Base-by-base conservation (phyloP, 768 basidiomycete species). In the Phylloporus rhodoxanthus region DNA sequence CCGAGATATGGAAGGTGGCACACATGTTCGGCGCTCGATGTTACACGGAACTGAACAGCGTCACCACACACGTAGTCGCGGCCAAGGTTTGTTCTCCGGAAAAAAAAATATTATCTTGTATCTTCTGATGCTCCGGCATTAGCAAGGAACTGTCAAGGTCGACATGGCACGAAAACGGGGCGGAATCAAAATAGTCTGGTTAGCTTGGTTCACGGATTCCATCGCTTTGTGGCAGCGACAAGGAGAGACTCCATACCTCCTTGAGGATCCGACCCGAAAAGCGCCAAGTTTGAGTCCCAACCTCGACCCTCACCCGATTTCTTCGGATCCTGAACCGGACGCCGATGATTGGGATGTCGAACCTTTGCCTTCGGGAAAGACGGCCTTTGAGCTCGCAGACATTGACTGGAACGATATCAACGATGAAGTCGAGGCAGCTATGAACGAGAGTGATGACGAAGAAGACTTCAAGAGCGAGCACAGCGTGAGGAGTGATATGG, bases 101-200 rank as follows among this genome's bases (percentile, higher is more conserved):
- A 46, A 10, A 36, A 33, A 36, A 20, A 19, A 4, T 47, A 41
- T 47, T 48, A 43, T 47, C 47, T 33, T 52, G 52, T 48, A 33
- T 43, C 34, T 45, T 28, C 43, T 56, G 23, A 48, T 9, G 36
- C 20, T 30, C 36, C 28, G 42, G 34, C 39, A 26, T 41, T 60
- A 94, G 90, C 81, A 81, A 53, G 89, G 90, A 29, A 97, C 95
- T 0, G 85, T 86, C 56, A 99, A 99, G 70, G 92, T 95, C 1
- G 85, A 92, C 62, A 72, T 77, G 47, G 92, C 93, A 1, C 79
- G 85, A 36, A 79, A 79, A 61, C 79, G 80, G n/a, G 82, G 84
- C 6, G 80, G 79, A 20, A 81, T 89, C 62, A 83, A 85, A 63
- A 82, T 97, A 52, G 91, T 98, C 17, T 89, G 88, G 82, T 68